Percentiles rank a stretch among this genome's conserved stretches.
These are phyloP conservation scores for Pleurotus citrinopileatus DNA, from an alignment of 768 basidiomycete species.

Conservation along the genomic window DNA sequence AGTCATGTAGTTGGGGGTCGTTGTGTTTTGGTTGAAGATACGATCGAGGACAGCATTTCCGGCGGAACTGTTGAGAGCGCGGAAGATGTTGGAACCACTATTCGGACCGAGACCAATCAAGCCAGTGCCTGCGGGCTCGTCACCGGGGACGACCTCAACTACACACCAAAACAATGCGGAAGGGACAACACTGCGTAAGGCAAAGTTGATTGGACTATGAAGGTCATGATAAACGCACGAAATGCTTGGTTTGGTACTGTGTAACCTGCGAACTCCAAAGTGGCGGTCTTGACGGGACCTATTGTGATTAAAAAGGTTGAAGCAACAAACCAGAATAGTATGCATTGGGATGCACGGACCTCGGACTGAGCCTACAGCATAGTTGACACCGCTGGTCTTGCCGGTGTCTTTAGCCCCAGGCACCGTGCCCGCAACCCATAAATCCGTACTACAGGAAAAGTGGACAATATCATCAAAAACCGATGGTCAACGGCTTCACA, in stretches of 20 bases:
- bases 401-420: conserved; percentile 16
- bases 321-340: no score
- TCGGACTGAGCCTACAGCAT: conserved; percentile 17
- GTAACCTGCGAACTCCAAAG: conserved; percentile 17
- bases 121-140: conserved; percentile 12
- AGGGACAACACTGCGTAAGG: no score
- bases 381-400: conserved; percentile 13
- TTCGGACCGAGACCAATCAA: conserved; percentile 22
- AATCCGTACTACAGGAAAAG: conserved; percentile 16
- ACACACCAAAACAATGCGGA: background rate
- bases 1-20: conserved; percentile 21
- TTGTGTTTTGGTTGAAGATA: conserved; percentile 21
- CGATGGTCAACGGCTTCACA: background rate
- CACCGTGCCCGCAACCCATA: conserved; percentile 19
- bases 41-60: conserved; percentile 19
- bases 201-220: background rate
- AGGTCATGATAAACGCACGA: conserved; percentile 9
- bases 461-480: background rate
- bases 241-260: conserved; percentile 18
- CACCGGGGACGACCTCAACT: conserved; percentile 12
- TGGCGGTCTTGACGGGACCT: conserved; percentile 17
- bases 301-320: background rate
- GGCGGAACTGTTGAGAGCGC: conserved; percentile 2
- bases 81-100: conserved; percentile 16
- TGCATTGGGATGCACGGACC: conserved; percentile 10